phyloP scores from a whole-genome alignment of 208 protist genomes.

The Wallacemonas sp. region DNA sequence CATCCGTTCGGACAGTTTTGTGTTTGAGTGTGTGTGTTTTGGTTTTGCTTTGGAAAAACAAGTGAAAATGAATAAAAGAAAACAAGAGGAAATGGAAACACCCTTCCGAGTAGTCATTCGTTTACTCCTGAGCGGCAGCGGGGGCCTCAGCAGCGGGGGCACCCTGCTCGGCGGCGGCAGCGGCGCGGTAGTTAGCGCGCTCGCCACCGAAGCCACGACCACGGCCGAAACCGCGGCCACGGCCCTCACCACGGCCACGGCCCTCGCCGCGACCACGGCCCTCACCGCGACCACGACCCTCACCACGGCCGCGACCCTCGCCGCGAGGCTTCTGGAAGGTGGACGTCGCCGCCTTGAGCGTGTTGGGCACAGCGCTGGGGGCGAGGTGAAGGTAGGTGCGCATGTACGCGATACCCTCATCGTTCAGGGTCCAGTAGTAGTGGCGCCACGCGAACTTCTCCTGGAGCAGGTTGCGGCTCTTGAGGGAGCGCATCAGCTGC shows the following conservation, averaged over 20 bases:
- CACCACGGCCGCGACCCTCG: constrained; percentile 37
- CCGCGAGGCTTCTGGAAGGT: constrained; percentile 60
- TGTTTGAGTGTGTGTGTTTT: too few relatives aligned
- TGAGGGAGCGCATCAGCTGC: constrained; percentile 90
- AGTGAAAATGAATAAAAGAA: background rate
- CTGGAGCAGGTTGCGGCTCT: constrained; percentile 91
- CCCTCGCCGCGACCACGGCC: constrained; percentile 51
- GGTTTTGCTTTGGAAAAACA: background rate
- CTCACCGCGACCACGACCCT: constrained; percentile 60
- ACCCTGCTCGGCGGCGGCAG: constrained; percentile 22
- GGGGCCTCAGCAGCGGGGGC: constrained; percentile 21
- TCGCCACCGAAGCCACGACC: constrained; percentile 83
- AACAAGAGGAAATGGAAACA: background rate
- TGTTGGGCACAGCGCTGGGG: constrained; percentile 86
- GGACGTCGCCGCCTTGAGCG: constrained; percentile 74
- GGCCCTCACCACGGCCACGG: constrained; percentile 29
- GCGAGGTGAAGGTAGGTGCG: constrained; percentile 93
- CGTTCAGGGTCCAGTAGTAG: constrained; percentile 95
- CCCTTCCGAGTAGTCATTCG: constrained; percentile 1
- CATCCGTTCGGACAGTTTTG: too few relatives aligned
- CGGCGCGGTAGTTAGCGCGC: constrained; percentile 73
- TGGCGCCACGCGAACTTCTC: constrained; percentile 94
- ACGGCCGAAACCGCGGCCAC: constrained; percentile 31
- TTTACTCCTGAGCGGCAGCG: constrained; percentile 46
- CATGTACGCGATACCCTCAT: constrained; percentile 93